Conservation (phyloP, 2,329 filamentous ascomycete species). For the Aotearoamyces nothofagi region DNA sequence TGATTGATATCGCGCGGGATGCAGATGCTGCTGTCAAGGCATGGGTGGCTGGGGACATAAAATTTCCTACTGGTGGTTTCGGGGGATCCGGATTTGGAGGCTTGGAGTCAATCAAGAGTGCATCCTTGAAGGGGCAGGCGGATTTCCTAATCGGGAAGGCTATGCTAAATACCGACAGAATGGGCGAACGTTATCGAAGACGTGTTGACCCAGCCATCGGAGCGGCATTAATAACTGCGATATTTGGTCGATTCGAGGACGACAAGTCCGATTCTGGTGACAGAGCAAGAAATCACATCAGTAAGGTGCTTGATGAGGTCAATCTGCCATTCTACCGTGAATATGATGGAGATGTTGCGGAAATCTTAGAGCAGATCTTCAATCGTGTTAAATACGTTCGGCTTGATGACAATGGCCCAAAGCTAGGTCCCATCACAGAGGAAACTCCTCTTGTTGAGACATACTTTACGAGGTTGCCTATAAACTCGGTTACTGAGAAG, state of each 20-base stretch:
- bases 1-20: constrained; percentile 62
- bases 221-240: constrained; percentile 50
- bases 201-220: constrained; percentile 52
- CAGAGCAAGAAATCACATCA: constrained; percentile 36
- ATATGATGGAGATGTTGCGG: constrained; percentile 70
- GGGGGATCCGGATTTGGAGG: constrained; percentile 29
- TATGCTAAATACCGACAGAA: constrained; percentile 52
- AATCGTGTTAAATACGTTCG: constrained; percentile 92
- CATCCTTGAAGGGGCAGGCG: constrained; percentile 41
- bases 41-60: constrained; percentile 50
- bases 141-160: constrained; percentile 45
- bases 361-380: constrained; percentile 80
- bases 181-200: constrained; percentile 70
- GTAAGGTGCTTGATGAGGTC: constrained; percentile 59
- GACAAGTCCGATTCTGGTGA: constrained; percentile 30
- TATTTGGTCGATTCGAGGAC: constrained; percentile 54
- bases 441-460: constrained; percentile 76
- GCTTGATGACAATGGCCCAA: constrained; percentile 83
- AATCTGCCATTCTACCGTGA: constrained; percentile 86
- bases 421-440: constrained; percentile 62
- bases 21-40: constrained; percentile 51
- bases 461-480: constrained; percentile 83
- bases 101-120: constrained; percentile 34
- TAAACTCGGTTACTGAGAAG: constrained; percentile 62
- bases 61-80: constrained; percentile 36